These are phyloP conservation scores for Trichophyton rubrum DNA, from an alignment of 2,329 filamentous ascomycete species.

Conservation along the genomic window DNA sequence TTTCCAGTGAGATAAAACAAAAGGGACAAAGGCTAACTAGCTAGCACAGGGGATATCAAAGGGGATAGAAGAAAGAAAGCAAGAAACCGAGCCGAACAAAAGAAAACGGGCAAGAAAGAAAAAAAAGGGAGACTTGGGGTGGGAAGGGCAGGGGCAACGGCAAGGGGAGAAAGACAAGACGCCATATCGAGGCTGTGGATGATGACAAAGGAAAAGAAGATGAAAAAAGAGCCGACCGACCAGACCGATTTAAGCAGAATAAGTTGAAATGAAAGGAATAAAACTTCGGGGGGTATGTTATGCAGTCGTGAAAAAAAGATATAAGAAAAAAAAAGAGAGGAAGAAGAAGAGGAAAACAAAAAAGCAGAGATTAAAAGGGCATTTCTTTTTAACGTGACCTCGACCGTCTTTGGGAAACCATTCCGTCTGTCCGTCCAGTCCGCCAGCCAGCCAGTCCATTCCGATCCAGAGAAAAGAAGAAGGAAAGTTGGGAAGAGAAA, in stretches of 20 bases:
- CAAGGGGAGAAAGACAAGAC: not conserved
- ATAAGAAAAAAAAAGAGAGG: not conserved
- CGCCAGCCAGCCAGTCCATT: no score
- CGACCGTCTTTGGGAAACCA: not conserved
- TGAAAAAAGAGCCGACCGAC: not conserved
- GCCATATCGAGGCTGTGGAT: no score
- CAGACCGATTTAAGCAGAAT: not conserved
- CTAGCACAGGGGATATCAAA: not conserved
- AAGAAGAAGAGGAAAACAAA: slow-evolving; percentile 6
- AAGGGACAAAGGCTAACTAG: not conserved
- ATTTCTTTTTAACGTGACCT: not conserved
- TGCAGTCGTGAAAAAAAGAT: not conserved
- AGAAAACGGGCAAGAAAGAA: not conserved
- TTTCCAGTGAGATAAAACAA: not conserved
- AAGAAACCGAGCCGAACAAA: not conserved
- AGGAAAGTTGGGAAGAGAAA: not conserved
- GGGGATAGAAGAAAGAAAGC: not conserved
- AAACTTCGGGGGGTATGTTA: no score
- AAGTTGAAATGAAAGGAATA: not conserved
- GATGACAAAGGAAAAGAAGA: not conserved
- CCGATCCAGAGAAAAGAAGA: slow-evolving; percentile 1
- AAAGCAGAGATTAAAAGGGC: not conserved
- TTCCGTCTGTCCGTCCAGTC: not conserved
- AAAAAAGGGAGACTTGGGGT: not conserved
- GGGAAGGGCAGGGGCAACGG: not conserved